These are phyloP conservation scores for Pichia sp. DNA, from an alignment of 1,139 yeast species.

Conservation along the genomic window DNA sequence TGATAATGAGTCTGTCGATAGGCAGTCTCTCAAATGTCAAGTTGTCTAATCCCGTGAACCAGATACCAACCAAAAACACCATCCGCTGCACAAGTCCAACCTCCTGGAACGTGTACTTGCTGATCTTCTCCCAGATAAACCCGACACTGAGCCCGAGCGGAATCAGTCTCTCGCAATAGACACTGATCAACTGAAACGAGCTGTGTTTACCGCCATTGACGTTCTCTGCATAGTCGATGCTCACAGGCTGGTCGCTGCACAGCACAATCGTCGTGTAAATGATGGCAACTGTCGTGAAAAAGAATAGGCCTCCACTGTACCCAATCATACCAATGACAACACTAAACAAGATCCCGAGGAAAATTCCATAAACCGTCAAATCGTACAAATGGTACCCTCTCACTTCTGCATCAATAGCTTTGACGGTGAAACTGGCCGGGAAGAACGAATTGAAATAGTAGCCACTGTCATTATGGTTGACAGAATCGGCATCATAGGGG, in stretches of 20 bases:
- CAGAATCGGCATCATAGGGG: slow-evolving; percentile 1
- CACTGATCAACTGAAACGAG: slow-evolving; percentile 50
- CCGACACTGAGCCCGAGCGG: slow-evolving; percentile 74
- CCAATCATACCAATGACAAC: not conserved
- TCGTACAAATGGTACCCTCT: slow-evolving; percentile 46
- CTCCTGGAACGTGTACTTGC: slow-evolving; percentile 26
- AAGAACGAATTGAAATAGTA: slow-evolving; percentile 60
- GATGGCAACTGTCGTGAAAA: slow-evolving; percentile 78
- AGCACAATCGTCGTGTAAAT: slow-evolving; percentile 48
- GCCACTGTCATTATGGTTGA: slow-evolving; percentile 31
- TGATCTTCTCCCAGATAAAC: slow-evolving; percentile 56
- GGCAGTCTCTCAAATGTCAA: slow-evolving; percentile 87
- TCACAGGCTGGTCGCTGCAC: slow-evolving; percentile 80
- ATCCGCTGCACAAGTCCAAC: slow-evolving; percentile 1
- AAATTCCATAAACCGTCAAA: not conserved
- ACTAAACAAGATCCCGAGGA: not conserved
- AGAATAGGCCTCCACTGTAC: slow-evolving; percentile 25
- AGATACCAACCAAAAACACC: slow-evolving; percentile 41
- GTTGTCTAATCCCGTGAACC: slow-evolving; percentile 85
- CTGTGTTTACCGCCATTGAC: slow-evolving; percentile 44
- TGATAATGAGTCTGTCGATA: slow-evolving; percentile 73
- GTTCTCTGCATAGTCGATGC: slow-evolving; percentile 51
- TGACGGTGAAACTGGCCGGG: slow-evolving; percentile 68
- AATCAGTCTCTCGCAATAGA: slow-evolving; percentile 70
- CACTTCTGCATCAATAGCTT: slow-evolving; percentile 41